Conservation (phyloP, 805 yeast genomes). For the Debaryomyces tyrocola region DNA sequence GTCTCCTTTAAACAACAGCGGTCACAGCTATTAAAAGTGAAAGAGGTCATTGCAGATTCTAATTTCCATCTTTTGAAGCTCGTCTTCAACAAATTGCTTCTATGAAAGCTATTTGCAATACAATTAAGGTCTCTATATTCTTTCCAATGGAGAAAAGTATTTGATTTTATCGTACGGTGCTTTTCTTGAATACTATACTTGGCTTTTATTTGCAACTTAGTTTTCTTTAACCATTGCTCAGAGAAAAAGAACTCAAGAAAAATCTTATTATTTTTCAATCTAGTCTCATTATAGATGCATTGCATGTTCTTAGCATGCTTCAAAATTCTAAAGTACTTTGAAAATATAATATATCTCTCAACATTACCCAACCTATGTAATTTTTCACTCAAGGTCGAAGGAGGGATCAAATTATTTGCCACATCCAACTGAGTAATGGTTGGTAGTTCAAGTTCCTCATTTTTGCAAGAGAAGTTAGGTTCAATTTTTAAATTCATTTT, state of each 20-base stretch:
- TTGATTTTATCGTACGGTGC: conserved; percentile 2
- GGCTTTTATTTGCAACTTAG: conserved; percentile 7
- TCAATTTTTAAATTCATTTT: conserved; percentile 5
- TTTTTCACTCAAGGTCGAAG: conserved; percentile 9
- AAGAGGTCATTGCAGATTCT: not conserved
- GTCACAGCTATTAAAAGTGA: not conserved
- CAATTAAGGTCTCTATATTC: conserved; percentile 4
- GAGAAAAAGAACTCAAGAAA: conserved; percentile 10
- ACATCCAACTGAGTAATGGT: not conserved
- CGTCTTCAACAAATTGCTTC: conserved; percentile 3
- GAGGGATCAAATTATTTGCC: not conserved
- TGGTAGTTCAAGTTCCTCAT: not conserved
- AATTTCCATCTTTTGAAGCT: conserved; percentile 17
- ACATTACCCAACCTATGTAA: conserved; percentile 9
- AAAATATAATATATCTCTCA: conserved; percentile 14
- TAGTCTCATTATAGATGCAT: conserved; percentile 1
- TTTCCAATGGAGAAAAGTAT: conserved; percentile 13
- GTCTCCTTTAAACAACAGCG: too few species aligned
- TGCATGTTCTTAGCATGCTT: conserved; percentile 1
- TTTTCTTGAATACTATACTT: conserved; percentile 4
- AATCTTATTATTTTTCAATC: conserved; percentile 2
- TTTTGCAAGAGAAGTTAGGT: not conserved
- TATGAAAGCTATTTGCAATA: conserved; percentile 11
- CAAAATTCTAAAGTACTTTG: conserved; percentile 18
- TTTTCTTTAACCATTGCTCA: conserved; percentile 15